phyloP scores from a whole-genome alignment of 257 asterid genomes.

The Petunia axillaris region DNA sequence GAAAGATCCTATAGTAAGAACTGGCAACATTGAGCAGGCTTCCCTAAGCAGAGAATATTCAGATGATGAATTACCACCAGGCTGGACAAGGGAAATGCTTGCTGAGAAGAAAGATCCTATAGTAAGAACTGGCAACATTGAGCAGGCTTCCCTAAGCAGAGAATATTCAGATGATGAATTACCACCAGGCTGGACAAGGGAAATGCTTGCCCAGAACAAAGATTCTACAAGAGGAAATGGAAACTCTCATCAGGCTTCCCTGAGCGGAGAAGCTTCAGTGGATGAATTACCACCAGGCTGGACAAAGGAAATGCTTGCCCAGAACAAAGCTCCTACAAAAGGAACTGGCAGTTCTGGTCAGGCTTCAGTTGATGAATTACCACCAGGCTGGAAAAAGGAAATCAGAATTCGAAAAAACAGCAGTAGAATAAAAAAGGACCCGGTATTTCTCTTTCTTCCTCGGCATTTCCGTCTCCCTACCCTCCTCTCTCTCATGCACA shows the following conservation, averaged over 20 bases:
- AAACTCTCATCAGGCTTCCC: constrained; percentile 12
- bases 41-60: not conserved
- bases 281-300: constrained; percentile 78
- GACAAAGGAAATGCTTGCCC: constrained; percentile 46
- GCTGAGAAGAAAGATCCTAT: too few species aligned
- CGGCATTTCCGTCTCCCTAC: not conserved
- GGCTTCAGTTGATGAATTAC: constrained; percentile 24
- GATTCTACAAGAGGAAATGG: not conserved
- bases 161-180: too few species aligned
- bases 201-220: constrained; percentile 9
- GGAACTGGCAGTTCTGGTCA: too few species aligned
- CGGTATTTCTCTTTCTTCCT: constrained; percentile 47
- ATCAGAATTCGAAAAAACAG: constrained; percentile 14
- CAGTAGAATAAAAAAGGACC: constrained; percentile 46
- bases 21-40: not conserved
- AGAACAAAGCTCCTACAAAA: too few species aligned
- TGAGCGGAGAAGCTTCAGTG: constrained; percentile 24
- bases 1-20: too few species aligned
- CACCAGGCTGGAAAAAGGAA: constrained; percentile 38
- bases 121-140: too few species aligned
- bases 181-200: not conserved
- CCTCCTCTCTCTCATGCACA: constrained; percentile 14
- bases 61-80: constrained; percentile 29
- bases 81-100: constrained; percentile 33
- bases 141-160: too few species aligned